Base-by-base conservation (phyloP, 2,329 filamentous ascomycete species). In the Xylaria sp. region DNA sequence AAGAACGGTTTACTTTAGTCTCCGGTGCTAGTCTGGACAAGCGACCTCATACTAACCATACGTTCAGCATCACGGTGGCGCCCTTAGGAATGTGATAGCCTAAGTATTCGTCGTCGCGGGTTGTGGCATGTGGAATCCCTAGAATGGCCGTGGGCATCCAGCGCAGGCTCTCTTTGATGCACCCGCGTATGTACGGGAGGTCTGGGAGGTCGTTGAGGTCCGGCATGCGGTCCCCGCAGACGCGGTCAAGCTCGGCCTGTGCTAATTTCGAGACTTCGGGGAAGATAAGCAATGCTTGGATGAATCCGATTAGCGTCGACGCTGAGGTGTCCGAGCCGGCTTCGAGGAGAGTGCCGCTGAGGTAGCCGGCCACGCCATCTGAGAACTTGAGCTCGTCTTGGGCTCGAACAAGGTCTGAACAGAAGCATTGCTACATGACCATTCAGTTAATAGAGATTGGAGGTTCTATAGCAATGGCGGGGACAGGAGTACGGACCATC, bases 141-240 rank as follows among this genome's bases (percentile, higher is more conserved):
- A 81, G 68, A 4, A 79, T 77, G 0, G 73, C 72, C 0, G 79
- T 78, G 0, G 83, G 81, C 73, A 82, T 81, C 83, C 83, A 85
- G 2, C 84, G 78, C 47, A 83, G 68, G 3, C 73, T 76, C 68
- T 86, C 84, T 55, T 85, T 85, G 57, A 85, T 77, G 17, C 80
- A 77, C 24, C 78, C 79, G 12, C 79, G 75, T 11, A 85, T 77
- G 67, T 86, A 87, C 0, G 83, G 84, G 4, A 87, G 75, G 2
- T 79, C 73, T 1, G 75, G 69, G 24, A 80, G 77, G 65, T 87
- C 84, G 0, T 79, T 71, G 64, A 82, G 79, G 1, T 72, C 76
- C 0, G 85, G 85, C 2, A 84, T 68, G 2, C 84, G 77, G 6
- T 80, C 75, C 2, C 84, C 83, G 11, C 84, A 76, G 0, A 85